Evolutionary conservation across 352 stramenopile genomes (phyloP).

Genomic region (Phytophthora cactorum): DNA sequence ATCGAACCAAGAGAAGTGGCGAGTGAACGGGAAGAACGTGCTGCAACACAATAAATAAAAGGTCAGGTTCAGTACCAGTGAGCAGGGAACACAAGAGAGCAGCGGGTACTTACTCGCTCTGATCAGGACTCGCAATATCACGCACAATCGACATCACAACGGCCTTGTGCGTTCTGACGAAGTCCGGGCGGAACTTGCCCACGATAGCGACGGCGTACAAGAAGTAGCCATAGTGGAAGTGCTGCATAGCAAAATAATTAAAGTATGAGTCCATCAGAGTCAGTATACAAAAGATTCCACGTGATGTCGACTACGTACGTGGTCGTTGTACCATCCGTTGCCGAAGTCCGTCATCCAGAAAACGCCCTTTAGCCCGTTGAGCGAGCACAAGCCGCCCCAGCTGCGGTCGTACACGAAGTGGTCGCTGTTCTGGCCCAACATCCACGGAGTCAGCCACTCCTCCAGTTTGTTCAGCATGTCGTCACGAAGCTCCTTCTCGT

Average conservation of each 20-base stretch:
- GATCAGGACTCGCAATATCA: slow-evolving; percentile 74
- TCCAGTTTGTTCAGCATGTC: slow-evolving; percentile 68
- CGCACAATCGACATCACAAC: slow-evolving; percentile 78
- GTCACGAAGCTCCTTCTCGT: slow-evolving; percentile 54
- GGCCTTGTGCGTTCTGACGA: slow-evolving; percentile 72
- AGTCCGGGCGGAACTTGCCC: slow-evolving; percentile 75
- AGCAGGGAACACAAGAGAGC: background rate
- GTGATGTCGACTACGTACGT: slow-evolving; percentile 57
- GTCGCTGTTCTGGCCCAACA: slow-evolving; percentile 77
- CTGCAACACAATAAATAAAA: slow-evolving; percentile 37
- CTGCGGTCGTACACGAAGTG: slow-evolving; percentile 93
- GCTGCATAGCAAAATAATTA: slow-evolving; percentile 50
- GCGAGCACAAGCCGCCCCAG: slow-evolving; percentile 93
- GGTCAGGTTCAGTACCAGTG: slow-evolving; percentile 4
- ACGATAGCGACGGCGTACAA: slow-evolving; percentile 88
- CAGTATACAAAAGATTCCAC: background rate
- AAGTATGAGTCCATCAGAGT: slow-evolving; percentile 9
- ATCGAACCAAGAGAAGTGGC: slow-evolving; percentile 98
- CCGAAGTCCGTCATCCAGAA: slow-evolving; percentile 94
- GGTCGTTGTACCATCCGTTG: slow-evolving; percentile 92
- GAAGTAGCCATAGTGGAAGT: slow-evolving; percentile 98
- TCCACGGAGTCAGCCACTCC: slow-evolving; percentile 78
- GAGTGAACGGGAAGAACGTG: slow-evolving; percentile 90
- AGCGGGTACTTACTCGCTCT: slow-evolving; percentile 61
- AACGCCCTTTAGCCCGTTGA: slow-evolving; percentile 90